Evolutionary conservation across 768 basidiomycete genomes (phyloP), one percentile per base, ranked within the genome.

Genomic region (Pulveroboletus frians): DNA sequence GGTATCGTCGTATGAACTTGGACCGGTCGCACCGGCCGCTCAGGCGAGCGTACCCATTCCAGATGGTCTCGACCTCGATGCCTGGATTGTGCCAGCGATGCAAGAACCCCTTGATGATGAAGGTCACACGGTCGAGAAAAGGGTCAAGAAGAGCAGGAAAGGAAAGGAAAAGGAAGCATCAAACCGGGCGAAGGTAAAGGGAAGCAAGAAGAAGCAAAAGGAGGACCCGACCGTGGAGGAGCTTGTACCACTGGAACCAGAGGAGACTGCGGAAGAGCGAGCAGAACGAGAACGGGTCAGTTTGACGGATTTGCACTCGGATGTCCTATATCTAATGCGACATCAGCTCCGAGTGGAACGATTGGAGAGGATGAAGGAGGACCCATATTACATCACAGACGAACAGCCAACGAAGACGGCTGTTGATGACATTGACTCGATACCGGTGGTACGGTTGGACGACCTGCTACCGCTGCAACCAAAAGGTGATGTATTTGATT

Each of bases 331-430:
- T 14, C 49, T 54, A 47, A 65, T 8, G n/a, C 21, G 21, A 29
- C 50, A 43, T 31, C 57, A 96, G 92, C 76, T 80, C 39, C 84
- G 82, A 56, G 83, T 80, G 23, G 90, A 88, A 56, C 77, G 90
- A 27, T 69, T 83, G 41, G 92, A 85, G 43, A 80, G 84, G 51
- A 73, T 84, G 54, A 80, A 80, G 35, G 88, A 92, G 53, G 92
- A 98, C 62, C 93, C 94, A 4, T 96, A 92, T 69, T 94, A 96
- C 67, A 83, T 96, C 54, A 75, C 83, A 34, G 86, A 89, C 55
- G 79, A 81, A 36, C 69, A 65, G 46, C 71, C 78, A 1, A 62
- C 73, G 54, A 72, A 67, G 47, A 46, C 47, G 23, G 35, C 26
- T 3, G 52, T 68, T 8, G 77, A 80, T 11, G 91, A 96, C 61